Base-by-base conservation (phyloP, 176 grass and related monocot genomes). In the Eragrostis curvula region DNA sequence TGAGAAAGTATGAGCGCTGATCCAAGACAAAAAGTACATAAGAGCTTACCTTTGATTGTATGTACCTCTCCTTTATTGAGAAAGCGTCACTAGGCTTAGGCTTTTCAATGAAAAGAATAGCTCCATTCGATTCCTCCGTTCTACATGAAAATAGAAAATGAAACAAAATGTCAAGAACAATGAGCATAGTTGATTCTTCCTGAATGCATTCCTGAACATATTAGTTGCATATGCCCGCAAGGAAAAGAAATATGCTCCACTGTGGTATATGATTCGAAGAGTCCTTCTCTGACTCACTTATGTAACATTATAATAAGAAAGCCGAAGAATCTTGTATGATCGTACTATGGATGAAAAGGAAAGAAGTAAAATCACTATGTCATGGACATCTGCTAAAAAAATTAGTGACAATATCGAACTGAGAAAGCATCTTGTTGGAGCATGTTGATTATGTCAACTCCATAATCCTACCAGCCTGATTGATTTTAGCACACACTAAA, bases 1-100 rank as follows among this genome's bases (percentile, higher is more conserved):
- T 44, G 46, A 80, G 77, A 81, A 89, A 63, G 25, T 18, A 68
- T 23, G 45, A 65, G 43, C 71, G 36, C 24, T 70, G 62, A 86
- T 66, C n/a, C 40, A 67, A 74, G 16, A 64, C 12, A 36, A 71
- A 70, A 32, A 68, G 32, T 29, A 74, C 25, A 81, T 7, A 77
- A 75, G 82, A 88, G 17, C 48, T 84, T 95, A 94, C 96, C 90
- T 98, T 98, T 56, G 82, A 66, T 93, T 95, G 92, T 77, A 98
- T 98, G 79, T 90, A 98, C 83, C 90, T 91, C 80, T 98, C 96
- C 68, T 98, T 98, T 94, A 82, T 98, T 73, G 86, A 82, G 82
- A 95, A 87, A 74, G 87, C 77, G 81, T 98, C 90, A 20, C 80
- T 95, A 39, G 92, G 86, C 55, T 90, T 90, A 82, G 96, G 92